phyloP scores from a whole-genome alignment of 768 basidiomycete genomes.

The Suillus luteus region DNA sequence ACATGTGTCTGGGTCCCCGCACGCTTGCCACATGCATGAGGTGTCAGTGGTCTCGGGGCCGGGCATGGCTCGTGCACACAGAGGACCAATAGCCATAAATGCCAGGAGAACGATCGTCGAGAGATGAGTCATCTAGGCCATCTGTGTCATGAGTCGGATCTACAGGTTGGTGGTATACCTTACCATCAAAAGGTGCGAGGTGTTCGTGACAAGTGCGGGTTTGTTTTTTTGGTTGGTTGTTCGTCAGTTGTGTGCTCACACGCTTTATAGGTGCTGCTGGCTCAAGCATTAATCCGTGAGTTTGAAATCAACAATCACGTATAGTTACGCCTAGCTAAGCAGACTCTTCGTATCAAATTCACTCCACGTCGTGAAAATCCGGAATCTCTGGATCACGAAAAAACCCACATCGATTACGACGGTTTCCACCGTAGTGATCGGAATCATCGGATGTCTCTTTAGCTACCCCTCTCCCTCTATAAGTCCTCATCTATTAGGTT shows the following conservation, averaged over 20 bases:
- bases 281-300: neutral
- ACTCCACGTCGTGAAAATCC: neutral
- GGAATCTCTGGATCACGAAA: neutral
- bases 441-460: neutral
- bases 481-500: neutral
- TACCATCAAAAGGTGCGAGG: neutral
- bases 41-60: neutral
- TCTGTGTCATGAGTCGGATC: neutral
- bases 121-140: neutral
- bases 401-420: neutral
- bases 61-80: neutral
- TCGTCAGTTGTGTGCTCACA: neutral
- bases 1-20: neutral
- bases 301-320: neutral
- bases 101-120: too few species aligned
- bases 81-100: neutral
- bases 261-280: neutral
- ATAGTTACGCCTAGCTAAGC: neutral
- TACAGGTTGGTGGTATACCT: neutral
- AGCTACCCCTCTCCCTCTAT: neutral
- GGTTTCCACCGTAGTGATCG: neutral
- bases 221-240: neutral
- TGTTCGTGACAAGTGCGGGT: neutral
- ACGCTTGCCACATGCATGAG: constrained; percentile 13
- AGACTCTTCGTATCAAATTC: too few species aligned